phyloP scores from a whole-genome alignment of 306 rosid species.

The Gastrolobium villosum region DNA sequence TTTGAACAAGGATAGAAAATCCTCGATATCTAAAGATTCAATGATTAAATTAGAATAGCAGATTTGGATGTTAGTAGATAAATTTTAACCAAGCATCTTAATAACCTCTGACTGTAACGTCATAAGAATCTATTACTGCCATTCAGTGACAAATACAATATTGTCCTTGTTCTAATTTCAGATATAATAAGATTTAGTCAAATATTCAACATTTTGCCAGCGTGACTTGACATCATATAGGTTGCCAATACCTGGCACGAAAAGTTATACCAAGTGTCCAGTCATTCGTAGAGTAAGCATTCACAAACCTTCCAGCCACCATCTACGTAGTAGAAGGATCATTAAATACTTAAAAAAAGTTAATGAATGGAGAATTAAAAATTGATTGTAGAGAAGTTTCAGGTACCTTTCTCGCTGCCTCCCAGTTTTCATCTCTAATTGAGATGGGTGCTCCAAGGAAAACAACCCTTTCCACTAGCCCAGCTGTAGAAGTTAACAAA shows the following conservation, averaged over 20 bases:
- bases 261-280: conserved; percentile 73
- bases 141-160: conserved; percentile 4
- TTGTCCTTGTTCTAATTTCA: conserved; percentile 26
- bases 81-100: conserved; percentile 10
- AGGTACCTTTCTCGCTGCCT: conserved; percentile 63
- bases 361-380: conserved; percentile 4
- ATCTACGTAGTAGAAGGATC: conserved; percentile 53
- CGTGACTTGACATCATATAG: conserved; percentile 32
- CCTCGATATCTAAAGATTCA: neutral
- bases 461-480: conserved; percentile 73
- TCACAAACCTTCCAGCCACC: conserved; percentile 84
- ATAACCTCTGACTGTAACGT: neutral
- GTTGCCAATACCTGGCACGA: conserved; percentile 66
- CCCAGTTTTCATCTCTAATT: conserved; percentile 68
- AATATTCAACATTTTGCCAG: conserved; percentile 33
- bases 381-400: neutral
- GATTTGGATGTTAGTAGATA: conserved; percentile 3
- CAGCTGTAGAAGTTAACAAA: conserved; percentile 55
- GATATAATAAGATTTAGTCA: conserved; percentile 15
- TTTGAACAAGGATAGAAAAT: conserved; percentile 20
- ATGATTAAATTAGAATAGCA: neutral
- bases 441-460: conserved; percentile 80
- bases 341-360: conserved; percentile 25
- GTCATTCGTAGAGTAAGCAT: conserved; percentile 66
- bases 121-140: conserved; percentile 26